phyloP scores from a whole-genome alignment of 2,329 filamentous ascomycete genomes.

The Aspergillus bombycis region DNA sequence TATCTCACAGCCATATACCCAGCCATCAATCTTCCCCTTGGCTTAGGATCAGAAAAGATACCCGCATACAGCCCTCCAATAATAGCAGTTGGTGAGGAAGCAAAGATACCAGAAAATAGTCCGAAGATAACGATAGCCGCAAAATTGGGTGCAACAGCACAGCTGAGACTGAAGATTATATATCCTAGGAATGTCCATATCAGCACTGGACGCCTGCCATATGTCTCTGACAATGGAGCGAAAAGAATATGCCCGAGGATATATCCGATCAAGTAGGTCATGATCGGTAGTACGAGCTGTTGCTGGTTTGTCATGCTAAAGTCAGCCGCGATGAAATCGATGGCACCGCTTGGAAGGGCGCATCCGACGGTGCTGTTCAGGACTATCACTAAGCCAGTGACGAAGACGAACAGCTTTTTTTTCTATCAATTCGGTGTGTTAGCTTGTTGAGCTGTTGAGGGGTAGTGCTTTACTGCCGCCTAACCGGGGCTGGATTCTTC shows the following conservation, averaged over 20 bases:
- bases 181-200: neutral
- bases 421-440: neutral
- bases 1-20: neutral
- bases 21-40: neutral
- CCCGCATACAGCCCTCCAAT: neutral
- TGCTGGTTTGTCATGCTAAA: neutral
- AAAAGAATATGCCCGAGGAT: neutral
- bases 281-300: neutral
- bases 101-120: neutral
- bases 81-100: neutral
- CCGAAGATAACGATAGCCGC: neutral
- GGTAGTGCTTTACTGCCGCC: neutral
- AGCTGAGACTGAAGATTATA: neutral
- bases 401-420: neutral
- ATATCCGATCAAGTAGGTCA: neutral
- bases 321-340: neutral
- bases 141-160: neutral
- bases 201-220: neutral
- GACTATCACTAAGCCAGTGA: neutral
- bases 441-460: neutral
- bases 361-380: neutral
- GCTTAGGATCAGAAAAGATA: neutral
- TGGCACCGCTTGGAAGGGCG: neutral
- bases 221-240: neutral
- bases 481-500: neutral